A percentile compares a stretch with the other conserved stretches of the same genome.
Evolutionary conservation across 2,329 filamentous ascomycete species (phyloP).

Genomic region (Xylariaceae sp.): DNA sequence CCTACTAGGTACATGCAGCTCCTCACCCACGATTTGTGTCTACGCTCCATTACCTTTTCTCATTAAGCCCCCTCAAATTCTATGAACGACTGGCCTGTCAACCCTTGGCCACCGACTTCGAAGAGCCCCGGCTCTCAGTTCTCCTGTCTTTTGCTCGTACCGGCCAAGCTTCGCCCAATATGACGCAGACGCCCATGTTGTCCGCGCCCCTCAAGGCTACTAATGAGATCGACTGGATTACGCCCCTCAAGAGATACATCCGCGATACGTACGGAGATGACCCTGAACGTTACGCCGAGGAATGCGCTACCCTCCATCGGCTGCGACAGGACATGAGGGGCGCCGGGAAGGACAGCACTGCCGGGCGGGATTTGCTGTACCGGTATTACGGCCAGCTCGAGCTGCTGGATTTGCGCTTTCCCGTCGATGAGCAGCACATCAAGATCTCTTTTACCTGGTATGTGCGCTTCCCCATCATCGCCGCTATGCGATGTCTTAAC

Average conservation of each 20-base stretch:
- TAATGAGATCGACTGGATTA: constrained; percentile 97
- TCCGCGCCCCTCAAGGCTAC: constrained; percentile 89
- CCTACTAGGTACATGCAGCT: constrained; percentile 9
- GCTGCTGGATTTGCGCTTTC: constrained; percentile 87
- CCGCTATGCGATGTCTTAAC: constrained; percentile 16
- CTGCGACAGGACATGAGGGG: constrained; percentile 97
- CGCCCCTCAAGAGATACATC: constrained; percentile 89
- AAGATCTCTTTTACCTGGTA: constrained; percentile 99
- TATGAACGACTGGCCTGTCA: constrained; percentile 17
- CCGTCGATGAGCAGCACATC: constrained; percentile 97
- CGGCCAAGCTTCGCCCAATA: constrained; percentile 34
- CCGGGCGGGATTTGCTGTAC: constrained; percentile 88
- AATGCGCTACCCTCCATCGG: constrained; percentile 90
- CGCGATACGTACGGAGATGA: constrained; percentile 92
- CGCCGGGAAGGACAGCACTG: constrained; percentile 92
- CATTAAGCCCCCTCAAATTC: not conserved
- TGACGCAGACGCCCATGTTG: constrained; percentile 91
- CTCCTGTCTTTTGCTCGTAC: constrained; percentile 6
- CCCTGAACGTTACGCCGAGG: constrained; percentile 90
- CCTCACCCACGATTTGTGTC: constrained; percentile 3
- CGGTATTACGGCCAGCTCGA: constrained; percentile 97
- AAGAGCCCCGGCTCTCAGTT: constrained; percentile 16
- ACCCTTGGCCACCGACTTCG: constrained; percentile 6
- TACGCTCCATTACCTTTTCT: not conserved
- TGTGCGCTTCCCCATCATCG: constrained; percentile 22